Evolutionary conservation across 2,329 filamentous ascomycete species (phyloP), one percentile per base, ranked within the genome.

Genomic region (Ophiocordyceps camponoti-floridani): DNA sequence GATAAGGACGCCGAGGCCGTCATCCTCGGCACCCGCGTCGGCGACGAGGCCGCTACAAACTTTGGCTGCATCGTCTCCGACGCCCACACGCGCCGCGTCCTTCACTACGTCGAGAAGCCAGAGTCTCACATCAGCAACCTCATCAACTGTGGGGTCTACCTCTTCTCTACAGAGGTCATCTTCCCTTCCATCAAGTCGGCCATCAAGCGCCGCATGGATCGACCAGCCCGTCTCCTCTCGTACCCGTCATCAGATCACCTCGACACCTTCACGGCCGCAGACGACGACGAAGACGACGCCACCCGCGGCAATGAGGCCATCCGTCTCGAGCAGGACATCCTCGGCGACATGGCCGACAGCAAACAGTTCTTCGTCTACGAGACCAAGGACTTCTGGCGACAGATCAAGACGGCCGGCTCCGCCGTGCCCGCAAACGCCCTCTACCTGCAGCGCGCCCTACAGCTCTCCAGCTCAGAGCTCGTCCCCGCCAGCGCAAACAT

Each of bases 21-120:
- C 53, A 95, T 98, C 61, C 71, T 98, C 51, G 91, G 91, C 45
- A 98, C 91, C 38, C 75, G 87, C 45, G 86, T 96, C 47, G 79
- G 79, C 59, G 85, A 93, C 58, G 89, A 96, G 46, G 84, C 88
- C 18, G 89, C 91, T 30, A 83, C 77, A 56, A 96, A 96, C 72
- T 98, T 96, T 61, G 91, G 91, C 50, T 98, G 91, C 73, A 94
- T 96, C 58, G 91, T 96, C 46, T 91, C 84, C 46, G 91, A 98
- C 63, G 70, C 82, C 40, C 86, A 95, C 67, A 94, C 84, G 51
- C 88, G 89, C 62, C 86, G 89, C 52, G 91, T 98, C 41, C 79
- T 96, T 48, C 91, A 98, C 69, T 96, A 98, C 67, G 91, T 98
- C 61, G 91, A 96, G 75, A 96, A 96, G 72, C 91, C 91, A 52